Evolutionary conservation across 2,329 filamentous ascomycete species (phyloP), one percentile per base, ranked within the genome.

Genomic region (Alternaria incomplexa): DNA sequence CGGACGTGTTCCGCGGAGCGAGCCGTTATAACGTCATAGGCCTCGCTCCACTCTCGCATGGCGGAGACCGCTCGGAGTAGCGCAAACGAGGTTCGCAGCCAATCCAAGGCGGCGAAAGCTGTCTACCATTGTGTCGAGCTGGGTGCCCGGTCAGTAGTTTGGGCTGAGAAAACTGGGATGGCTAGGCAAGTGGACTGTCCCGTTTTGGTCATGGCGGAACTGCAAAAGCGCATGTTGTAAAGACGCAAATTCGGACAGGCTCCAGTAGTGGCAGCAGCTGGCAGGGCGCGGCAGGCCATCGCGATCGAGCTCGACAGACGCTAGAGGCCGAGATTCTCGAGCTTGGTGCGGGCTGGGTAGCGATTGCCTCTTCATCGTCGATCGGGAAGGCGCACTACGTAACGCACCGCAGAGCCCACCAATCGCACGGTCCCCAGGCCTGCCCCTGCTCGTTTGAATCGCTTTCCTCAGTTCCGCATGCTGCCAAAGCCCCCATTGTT

Each of bases 391-490:
- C 20, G 9, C 46, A 52, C 60, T 56, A 63, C 63, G 60, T 65
- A 53, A 63, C 56, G 12, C 40, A 51, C 15, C 23, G 26, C 15
- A 40, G 36, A 5, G 12, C 15, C 26, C 9, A 30, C 63, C 63
- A 63, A 64, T 52, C 57, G 60, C 30, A n/a, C 32, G 26, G 22
- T 36, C 47, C 36, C n/a, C 6, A 43, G 6, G n/a, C 61, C 50
- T 44, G 53, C 23, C 47, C 50, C 22, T 45, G 56, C 43, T 11
- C 44, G 40, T 13, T 45, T 40, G 45, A 43, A 66, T 66, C 56
- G 63, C 61, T 58, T 64, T 66, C 50, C 22, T 54, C 53, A 61
- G 48, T 60, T 58, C 44, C 54, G 61, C 63, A 63, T 56, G 56
- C 55, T 60, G 17, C 36, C 26, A 48, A 40, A 61, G 52, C 40